These are phyloP conservation scores for Ogataea paradorogensis DNA, from an alignment of 805 yeast species.

Conservation along the genomic window DNA sequence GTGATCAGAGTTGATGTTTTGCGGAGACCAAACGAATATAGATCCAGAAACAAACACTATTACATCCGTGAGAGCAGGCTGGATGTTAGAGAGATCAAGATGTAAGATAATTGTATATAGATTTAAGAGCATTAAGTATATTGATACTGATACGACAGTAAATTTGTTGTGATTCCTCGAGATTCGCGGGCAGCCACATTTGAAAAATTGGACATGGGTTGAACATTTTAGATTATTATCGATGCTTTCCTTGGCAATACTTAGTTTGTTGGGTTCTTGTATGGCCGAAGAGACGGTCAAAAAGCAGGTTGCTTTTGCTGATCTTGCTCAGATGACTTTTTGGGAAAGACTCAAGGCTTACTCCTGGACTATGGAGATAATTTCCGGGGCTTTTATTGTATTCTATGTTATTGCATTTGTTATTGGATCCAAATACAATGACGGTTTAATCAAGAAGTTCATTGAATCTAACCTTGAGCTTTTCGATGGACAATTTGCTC, in stretches of 20 bases:
- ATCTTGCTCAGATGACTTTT: slow-evolving; percentile 57
- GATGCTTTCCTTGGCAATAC: slow-evolving; percentile 4
- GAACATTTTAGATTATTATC: background rate
- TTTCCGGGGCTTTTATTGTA: slow-evolving; percentile 50
- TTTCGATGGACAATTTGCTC: slow-evolving; percentile 67
- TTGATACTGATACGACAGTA: background rate
- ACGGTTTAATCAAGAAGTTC: slow-evolving; percentile 50
- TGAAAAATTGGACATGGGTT: slow-evolving; percentile 9
- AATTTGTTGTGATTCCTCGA: background rate
- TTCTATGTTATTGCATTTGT: slow-evolving; percentile 49
- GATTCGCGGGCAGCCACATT: slow-evolving; percentile 5
- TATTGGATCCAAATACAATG: slow-evolving; percentile 61
- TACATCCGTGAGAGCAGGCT: slow-evolving; percentile 78
- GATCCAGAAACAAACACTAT: slow-evolving; percentile 81
- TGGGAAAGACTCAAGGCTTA: slow-evolving; percentile 54
- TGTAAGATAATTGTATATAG: slow-evolving; percentile 6
- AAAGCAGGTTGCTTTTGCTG: slow-evolving; percentile 41
- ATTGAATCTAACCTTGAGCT: slow-evolving; percentile 45
- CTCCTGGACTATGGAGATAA: slow-evolving; percentile 75
- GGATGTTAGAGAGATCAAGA: slow-evolving; percentile 71
- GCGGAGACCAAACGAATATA: slow-evolving; percentile 68
- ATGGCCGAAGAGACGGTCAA: slow-evolving; percentile 11
- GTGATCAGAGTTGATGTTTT: slow-evolving; percentile 74
- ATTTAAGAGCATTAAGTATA: slow-evolving; percentile 2
- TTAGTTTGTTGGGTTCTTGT: slow-evolving; percentile 5